Evolutionary conservation across 169 alveolate species (phyloP), one percentile per base, ranked within the genome.

Genomic region (Plasmodium ovale): DNA sequence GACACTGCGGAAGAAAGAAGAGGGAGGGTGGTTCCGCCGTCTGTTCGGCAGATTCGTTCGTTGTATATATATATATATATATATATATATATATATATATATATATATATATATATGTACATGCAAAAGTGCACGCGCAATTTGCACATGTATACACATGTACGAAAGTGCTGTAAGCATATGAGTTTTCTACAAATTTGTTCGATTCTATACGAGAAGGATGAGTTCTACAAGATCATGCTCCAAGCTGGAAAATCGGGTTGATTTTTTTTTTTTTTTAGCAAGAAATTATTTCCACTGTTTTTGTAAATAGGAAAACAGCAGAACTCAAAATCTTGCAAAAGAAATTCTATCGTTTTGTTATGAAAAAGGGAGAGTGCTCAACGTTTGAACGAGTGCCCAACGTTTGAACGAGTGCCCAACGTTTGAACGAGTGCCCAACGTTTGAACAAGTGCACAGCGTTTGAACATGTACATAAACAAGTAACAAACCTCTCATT

Each of bases 311-410:
- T 33, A n/a, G 0, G 14, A 10, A 60, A 23, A 62, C 64, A 16
- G 82, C n/a, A 42, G 89, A 79, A 79, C 89, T 79, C 89, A 79
- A 74, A 64, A 29, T 73, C 88, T 73, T 73, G 88, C 88, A 67
- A 4, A 39, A 14, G 12, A 31, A n/a, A 6, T 62, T 62, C 33
- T 16, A 33, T 31, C 33, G 19, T 29, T 62, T 62, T n/a, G n/a
- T 29, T 29, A 62, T 33, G 9, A 54, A 54, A 19, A 19, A 54
- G 65, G 29, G 29, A 54, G 25, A 14, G 29, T 0, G 0, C n/a
- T n/a, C n/a, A n/a, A n/a, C n/a, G n/a, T n/a, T n/a, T n/a, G n/a
- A n/a, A n/a, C n/a, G n/a, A n/a, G n/a, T n/a, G n/a, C n/a, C n/a
- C n/a, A n/a, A n/a, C n/a, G n/a, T n/a, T n/a, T n/a, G n/a, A n/a